Conservation (phyloP, 1,284 basidiomycete genomes). For the Agaricales sp. region DNA sequence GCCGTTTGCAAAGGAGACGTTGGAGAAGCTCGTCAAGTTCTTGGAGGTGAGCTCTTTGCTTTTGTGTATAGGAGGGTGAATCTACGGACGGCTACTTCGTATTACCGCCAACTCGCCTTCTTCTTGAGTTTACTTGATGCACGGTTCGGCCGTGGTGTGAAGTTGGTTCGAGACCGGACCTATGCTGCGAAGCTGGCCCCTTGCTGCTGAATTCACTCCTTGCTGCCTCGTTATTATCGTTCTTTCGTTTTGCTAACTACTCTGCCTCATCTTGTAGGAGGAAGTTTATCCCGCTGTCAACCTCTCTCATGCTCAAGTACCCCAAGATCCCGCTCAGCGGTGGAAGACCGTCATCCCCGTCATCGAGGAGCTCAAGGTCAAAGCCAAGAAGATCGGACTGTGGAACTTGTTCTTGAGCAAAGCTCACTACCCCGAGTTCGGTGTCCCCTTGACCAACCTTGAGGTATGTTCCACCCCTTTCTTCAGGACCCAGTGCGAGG, state of each 20-base stretch:
- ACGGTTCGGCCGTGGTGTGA: no score
- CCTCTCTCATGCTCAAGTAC: constrained; percentile 78
- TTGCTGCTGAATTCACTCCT: no score
- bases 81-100: no score
- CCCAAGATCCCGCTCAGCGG: constrained; percentile 62
- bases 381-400: constrained; percentile 80
- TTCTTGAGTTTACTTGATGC: no score
- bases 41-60: constrained; percentile 54
- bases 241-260: constrained; percentile 2
- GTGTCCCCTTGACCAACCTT: constrained; percentile 86
- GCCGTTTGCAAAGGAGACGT: constrained; percentile 75
- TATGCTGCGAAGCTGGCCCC: no score
- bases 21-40: constrained; percentile 79
- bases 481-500: background rate
- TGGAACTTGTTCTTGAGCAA: constrained; percentile 98
- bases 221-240: no score
- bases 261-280: constrained; percentile 39
- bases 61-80: background rate
- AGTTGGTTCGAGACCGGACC: no score
- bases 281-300: constrained; percentile 78
- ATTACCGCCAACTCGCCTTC: no score
- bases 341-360: constrained; percentile 84
- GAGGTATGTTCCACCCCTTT: constrained; percentile 47
- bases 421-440: constrained; percentile 81
- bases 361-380: constrained; percentile 79